These are phyloP conservation scores for Colletotrichum cordylinicola DNA, from an alignment of 2,329 filamentous ascomycete genomes.

Conservation along the genomic window DNA sequence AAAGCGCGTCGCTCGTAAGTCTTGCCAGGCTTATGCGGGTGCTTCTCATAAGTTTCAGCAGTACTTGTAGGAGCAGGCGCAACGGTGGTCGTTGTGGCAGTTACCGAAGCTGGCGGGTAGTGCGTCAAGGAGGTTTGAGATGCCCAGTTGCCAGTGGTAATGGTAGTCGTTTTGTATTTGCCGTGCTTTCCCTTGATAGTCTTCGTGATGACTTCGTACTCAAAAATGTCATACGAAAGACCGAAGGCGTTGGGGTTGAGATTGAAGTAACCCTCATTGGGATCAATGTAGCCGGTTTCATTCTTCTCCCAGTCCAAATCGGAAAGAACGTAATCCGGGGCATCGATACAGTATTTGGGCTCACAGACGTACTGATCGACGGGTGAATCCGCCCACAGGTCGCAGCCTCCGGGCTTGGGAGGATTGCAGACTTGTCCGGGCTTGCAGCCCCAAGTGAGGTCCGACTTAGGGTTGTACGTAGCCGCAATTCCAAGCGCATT, in stretches of 20 bases:
- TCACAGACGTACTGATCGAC: constrained; percentile 51
- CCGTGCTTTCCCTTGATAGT: constrained; percentile 37
- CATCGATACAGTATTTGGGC: constrained; percentile 46
- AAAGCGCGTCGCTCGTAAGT: constrained; percentile 23
- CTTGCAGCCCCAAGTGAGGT: constrained; percentile 58
- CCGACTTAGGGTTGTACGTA: constrained; percentile 38
- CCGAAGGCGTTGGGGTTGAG: constrained; percentile 69
- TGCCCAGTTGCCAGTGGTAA: constrained; percentile 61
- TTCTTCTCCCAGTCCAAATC: constrained; percentile 55
- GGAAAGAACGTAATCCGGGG: constrained; percentile 41
- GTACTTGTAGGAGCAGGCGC: neutral
- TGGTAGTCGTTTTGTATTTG: constrained; percentile 41
- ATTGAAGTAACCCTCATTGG: constrained; percentile 65
- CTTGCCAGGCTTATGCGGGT: constrained; percentile 14
- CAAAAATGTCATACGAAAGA: constrained; percentile 67
- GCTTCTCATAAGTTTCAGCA: neutral
- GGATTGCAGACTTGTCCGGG: constrained; percentile 60
- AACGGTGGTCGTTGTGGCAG: constrained; percentile 26
- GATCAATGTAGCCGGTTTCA: constrained; percentile 56
- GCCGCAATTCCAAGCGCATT: constrained; percentile 30
- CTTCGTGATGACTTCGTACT: constrained; percentile 43
- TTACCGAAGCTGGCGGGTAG: constrained; percentile 32
- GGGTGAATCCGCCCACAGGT: constrained; percentile 56
- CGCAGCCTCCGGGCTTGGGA: constrained; percentile 54
- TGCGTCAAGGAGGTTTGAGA: constrained; percentile 55